Conservation (phyloP, 1,284 basidiomycete species). For the Ceratobasidium sp. region DNA sequence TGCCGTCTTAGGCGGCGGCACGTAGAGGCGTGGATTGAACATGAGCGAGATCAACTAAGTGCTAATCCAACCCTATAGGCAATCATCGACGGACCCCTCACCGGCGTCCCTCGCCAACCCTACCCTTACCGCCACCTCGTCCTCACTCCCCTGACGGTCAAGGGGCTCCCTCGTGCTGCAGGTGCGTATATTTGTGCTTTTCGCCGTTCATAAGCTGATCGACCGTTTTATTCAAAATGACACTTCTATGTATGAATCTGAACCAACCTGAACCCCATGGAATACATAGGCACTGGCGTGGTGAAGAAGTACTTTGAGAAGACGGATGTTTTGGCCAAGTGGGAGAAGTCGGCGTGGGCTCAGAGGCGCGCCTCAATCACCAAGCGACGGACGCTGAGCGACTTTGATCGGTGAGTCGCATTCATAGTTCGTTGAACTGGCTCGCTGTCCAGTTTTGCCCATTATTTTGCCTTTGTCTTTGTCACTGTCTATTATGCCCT, state of each 20-base stretch:
- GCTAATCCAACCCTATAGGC: conserved; percentile 62
- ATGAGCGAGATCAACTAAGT: no score
- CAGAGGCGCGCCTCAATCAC: conserved; percentile 84
- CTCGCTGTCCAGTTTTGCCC: neutral
- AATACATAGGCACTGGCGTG: conserved; percentile 60
- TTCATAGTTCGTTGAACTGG: neutral
- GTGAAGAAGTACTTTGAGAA: conserved; percentile 91
- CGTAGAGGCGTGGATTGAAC: neutral
- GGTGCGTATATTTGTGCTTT: conserved; percentile 52
- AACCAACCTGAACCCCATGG: no score
- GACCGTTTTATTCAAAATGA: no score
- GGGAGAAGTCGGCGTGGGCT: conserved; percentile 85
- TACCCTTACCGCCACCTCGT: conserved; percentile 92
- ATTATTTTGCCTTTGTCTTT: neutral
- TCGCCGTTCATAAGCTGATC: neutral
- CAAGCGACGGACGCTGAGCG: conserved; percentile 79
- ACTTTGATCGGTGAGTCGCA: conserved; percentile 77
- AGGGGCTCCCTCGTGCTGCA: conserved; percentile 87
- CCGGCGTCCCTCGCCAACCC: conserved; percentile 89
- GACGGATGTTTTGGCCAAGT: conserved; percentile 76
- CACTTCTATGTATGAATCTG: neutral
- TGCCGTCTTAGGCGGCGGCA: neutral
- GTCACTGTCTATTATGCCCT: neutral
- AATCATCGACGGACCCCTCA: conserved; percentile 92
- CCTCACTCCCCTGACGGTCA: conserved; percentile 87